Evolutionary conservation across 2,329 filamentous ascomycete species (phyloP), one percentile per base, ranked within the genome.

Genomic region (Calcarisporium arbuscula): DNA sequence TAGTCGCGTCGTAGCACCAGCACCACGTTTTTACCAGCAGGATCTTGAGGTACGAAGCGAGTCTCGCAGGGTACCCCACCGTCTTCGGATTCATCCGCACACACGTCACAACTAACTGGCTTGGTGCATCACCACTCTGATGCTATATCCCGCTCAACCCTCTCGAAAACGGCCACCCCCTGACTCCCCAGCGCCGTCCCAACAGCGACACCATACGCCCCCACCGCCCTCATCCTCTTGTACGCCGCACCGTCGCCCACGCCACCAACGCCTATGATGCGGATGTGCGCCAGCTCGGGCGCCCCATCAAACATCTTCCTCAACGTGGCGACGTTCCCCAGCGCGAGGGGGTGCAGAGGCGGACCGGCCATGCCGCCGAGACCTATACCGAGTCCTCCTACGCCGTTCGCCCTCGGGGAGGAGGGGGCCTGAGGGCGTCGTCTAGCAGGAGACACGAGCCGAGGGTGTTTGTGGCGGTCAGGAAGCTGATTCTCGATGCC

Each of bases 311-410:
- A 54, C 58, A 83, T 52, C 15, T 52, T 56, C 15, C 78, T 60
- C n/a, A 90, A 67, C 1, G 74, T 80, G n/a, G 65, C 65, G 20
- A 89, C 84, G 47, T 89, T 90, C 0, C 85, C 85, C 19, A 90
- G 56, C 1, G 83, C 80, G 1, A 90, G 60, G 0, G 82, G 78
- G 56, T 89, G 85, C 28, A 90, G 58, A 14, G 82, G 72, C 9
- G 80, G 70, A 0, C 85, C 85, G 0, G 81, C 84, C 59, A 89
- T 66, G 0, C 84, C 85, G 1, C 84, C 85, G 4, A 85, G 65
- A 0, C 82, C 80, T 0, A 54, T 59, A 4, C 63, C 67, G 0
- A 72, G 72, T 3, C 78, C 72, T 4, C 38, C 30, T 10, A 42
- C 36, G 15, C 37, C 35, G 10, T 38, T 30, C n/a, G 30, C 36